A percentile compares a stretch with the other conserved stretches of the same genome.
phyloP scores from a whole-genome alignment of 148 eudicot genomes.

The Vaccinium corymbosum region DNA sequence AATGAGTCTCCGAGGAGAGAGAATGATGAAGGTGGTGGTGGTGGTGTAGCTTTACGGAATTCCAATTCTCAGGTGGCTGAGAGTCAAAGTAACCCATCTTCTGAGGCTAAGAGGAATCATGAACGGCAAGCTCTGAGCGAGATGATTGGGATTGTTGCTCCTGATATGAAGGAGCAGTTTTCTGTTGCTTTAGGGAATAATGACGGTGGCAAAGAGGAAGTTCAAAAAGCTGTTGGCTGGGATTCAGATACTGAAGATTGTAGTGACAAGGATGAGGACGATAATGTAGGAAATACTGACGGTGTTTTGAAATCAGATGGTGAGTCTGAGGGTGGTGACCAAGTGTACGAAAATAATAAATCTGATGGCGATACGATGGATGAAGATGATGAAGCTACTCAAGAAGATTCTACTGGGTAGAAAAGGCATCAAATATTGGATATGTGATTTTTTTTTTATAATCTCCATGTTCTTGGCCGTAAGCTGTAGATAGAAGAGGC shows the following conservation, averaged over 20 bases:
- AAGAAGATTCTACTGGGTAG: conserved; percentile 67
- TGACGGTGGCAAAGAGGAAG: conserved; percentile 26
- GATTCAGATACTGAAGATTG: conserved; percentile 67
- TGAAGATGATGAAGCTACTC: conserved; percentile 63
- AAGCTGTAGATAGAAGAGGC: conserved; percentile 14
- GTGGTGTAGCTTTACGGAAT: conserved; percentile 33
- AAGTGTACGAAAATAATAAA: conserved; percentile 20
- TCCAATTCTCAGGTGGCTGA: conserved; percentile 58
- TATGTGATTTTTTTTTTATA: neutral
- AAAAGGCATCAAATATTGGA: neutral
- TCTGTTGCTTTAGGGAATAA: conserved; percentile 28
- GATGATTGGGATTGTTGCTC: conserved; percentile 87
- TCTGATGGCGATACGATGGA: conserved; percentile 39
- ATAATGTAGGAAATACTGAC: conserved; percentile 17
- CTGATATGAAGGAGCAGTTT: conserved; percentile 70
- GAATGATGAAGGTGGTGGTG: conserved; percentile 28
- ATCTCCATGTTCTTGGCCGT: neutral
- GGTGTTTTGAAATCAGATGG: conserved; percentile 47
- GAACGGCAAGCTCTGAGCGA: conserved; percentile 60
- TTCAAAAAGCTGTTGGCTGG: conserved; percentile 29
- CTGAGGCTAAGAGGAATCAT: conserved; percentile 26
- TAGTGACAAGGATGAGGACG: conserved; percentile 41
- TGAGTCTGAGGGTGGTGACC: conserved; percentile 47
- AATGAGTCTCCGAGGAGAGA: conserved; percentile 49
- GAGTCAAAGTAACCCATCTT: conserved; percentile 43